Conservation (phyloP, 2,329 filamentous ascomycete genomes). For the Parastagonospora avenae region DNA sequence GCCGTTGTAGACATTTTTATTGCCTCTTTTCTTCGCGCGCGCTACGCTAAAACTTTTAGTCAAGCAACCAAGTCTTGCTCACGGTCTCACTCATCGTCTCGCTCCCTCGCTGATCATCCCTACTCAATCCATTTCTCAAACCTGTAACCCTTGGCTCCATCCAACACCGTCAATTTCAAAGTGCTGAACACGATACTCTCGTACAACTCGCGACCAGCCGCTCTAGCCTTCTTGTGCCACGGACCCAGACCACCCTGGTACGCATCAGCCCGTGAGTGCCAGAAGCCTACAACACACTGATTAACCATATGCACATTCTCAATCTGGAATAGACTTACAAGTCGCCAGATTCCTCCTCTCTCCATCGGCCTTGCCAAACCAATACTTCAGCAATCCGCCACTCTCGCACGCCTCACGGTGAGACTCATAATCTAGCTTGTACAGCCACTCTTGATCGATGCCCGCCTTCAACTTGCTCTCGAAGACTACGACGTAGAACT, state of each 20-base stretch:
- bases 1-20: too few relatives aligned
- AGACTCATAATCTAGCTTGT: slow-evolving; percentile 74
- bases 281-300: slow-evolving; percentile 61
- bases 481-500: slow-evolving; percentile 86
- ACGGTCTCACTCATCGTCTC: background rate
- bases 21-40: too few relatives aligned
- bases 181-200: slow-evolving; percentile 49
- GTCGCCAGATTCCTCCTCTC: slow-evolving; percentile 81
- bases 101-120: background rate
- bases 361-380: slow-evolving; percentile 78
- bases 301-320: background rate
- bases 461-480: slow-evolving; percentile 71
- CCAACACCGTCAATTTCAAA: slow-evolving; percentile 64
- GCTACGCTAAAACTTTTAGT: background rate
- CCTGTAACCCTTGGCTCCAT: slow-evolving; percentile 67
- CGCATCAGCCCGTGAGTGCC: slow-evolving; percentile 64
- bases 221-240: slow-evolving; percentile 61
- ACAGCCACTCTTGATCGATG: slow-evolving; percentile 71
- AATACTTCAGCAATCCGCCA: slow-evolving; percentile 89
- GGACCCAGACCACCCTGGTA: slow-evolving; percentile 64
- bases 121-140: slow-evolving; percentile 37
- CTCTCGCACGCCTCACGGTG: slow-evolving; percentile 79
- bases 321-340: slow-evolving; percentile 45
- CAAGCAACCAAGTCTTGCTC: background rate
- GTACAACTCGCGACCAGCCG: slow-evolving; percentile 55